Conservation (phyloP, 768 basidiomycete species). For the Serendipita vermifera region DNA sequence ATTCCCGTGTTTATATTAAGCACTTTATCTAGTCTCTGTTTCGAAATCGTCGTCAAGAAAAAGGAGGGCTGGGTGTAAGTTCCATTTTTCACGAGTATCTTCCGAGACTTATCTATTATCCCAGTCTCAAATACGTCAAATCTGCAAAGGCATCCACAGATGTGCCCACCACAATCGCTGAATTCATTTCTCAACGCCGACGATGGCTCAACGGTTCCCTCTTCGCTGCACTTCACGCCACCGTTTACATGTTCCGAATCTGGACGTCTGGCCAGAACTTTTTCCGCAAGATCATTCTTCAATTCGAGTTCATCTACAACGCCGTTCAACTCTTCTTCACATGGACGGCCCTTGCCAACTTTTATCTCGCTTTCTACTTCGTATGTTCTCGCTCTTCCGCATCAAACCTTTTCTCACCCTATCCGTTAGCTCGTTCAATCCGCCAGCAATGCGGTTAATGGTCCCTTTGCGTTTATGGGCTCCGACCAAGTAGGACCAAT, state of each 20-base stretch:
- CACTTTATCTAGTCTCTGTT: conserved; percentile 57
- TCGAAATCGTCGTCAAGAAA: conserved; percentile 88
- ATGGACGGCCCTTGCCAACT: conserved; percentile 89
- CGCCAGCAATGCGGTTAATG: conserved; percentile 44
- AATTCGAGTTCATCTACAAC: conserved; percentile 84
- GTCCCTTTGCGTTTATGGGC: conserved; percentile 76
- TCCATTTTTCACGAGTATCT: neutral
- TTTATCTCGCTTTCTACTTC: conserved; percentile 90
- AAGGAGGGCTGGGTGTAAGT: conserved; percentile 68
- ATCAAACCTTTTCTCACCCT: conserved; percentile 17
- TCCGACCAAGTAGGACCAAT: conserved; percentile 49
- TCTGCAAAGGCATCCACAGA: conserved; percentile 93
- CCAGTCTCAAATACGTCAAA: conserved; percentile 82
- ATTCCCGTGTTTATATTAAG: neutral
- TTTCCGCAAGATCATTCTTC: conserved; percentile 68
- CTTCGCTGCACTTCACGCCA: conserved; percentile 87
- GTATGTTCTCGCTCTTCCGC: conserved; percentile 33
- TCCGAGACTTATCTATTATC: neutral
- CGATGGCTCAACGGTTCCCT: conserved; percentile 83
- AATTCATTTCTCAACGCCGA: conserved; percentile 90
- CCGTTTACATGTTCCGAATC: conserved; percentile 77
- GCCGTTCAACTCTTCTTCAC: conserved; percentile 79
- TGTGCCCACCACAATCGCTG: conserved; percentile 78
- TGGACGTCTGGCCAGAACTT: conserved; percentile 86
- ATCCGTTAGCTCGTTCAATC: conserved; percentile 60